Percentiles rank a stretch among this genome's conserved stretches.
Evolutionary conservation across 2,329 filamentous ascomycete genomes (phyloP).

Genomic region (Talaromyces albobiverticillius): DNA sequence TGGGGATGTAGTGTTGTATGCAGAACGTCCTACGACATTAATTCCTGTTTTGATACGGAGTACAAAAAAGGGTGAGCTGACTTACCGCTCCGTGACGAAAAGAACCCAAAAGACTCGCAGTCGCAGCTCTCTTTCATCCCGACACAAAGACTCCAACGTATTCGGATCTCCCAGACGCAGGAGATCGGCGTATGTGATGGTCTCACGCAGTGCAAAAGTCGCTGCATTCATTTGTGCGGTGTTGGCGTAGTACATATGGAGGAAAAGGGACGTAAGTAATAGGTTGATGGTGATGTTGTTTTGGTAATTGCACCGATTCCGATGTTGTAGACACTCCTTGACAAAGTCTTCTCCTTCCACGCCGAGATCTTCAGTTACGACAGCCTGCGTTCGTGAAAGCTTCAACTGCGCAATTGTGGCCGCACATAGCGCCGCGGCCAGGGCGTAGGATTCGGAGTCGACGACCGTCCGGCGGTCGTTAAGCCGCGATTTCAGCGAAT

Average conservation of each 20-base stretch:
- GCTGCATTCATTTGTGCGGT: conserved; percentile 17
- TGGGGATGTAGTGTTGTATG: conserved; percentile 10
- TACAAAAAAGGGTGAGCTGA: no score
- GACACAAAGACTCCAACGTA: not conserved
- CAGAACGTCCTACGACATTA: conserved; percentile 9
- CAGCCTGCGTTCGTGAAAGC: not conserved
- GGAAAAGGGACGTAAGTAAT: conserved; percentile 17
- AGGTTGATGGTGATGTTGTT: not conserved
- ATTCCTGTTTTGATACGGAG: not conserved
- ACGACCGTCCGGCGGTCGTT: not conserved
- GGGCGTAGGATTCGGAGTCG: conserved; percentile 5
- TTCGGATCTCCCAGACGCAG: conserved; percentile 5
- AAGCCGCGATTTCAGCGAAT: conserved; percentile 7
- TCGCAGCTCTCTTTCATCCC: conserved; percentile 8
- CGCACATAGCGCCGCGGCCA: conserved; percentile 10
- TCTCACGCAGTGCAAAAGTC: conserved; percentile 17
- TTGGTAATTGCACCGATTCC: conserved; percentile 3
- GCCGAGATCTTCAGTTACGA: not conserved
- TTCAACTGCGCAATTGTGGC: conserved; percentile 13
- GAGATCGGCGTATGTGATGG: conserved; percentile 13
- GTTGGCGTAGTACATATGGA: conserved; percentile 20
- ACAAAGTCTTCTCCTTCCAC: conserved; percentile 8
- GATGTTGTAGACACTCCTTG: conserved; percentile 7
- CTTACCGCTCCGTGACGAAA: conserved; percentile 13
- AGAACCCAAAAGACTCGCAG: conserved; percentile 12